Evolutionary conservation across 768 basidiomycete genomes (phyloP), one percentile per base, ranked within the genome.

Genomic region (Boletus reticuloceps): DNA sequence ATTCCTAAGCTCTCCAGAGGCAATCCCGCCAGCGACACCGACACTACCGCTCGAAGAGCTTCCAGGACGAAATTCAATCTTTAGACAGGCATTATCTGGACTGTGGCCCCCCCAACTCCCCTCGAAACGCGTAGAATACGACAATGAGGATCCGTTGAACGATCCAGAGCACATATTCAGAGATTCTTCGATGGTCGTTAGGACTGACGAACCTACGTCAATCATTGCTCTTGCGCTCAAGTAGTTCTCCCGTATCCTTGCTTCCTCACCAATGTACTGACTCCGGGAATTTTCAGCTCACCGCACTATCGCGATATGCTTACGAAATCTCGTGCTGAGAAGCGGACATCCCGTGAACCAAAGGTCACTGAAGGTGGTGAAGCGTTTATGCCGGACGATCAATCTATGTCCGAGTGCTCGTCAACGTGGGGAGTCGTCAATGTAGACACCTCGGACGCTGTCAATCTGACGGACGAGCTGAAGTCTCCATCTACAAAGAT

Each of bases 171-270:
- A 98, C 66, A 88, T 98, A 46, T 98, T 97, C 74, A 81, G 91
- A 37, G 95, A 96, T 65, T 94, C 92, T 16, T 86, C 89, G 3
- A 95, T 98, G 83, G 86, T 98, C 48, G 89, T 99, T 19, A 82
- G 96, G 19, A 94, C 94, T 19, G 94, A 98, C 69, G 97, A 99
- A 66, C 97, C 96, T 3, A 97, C 95, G 0, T 98, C 96, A 17
- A 97, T 98, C 65, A 94, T 98, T 59, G 95, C 97, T 8, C 85
- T 98, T 53, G 92, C 94, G 6, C 74, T 99, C 47, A 91, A 89
- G 92, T 93, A 64, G 64, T 83, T 72, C 9, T 41, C 16, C 48
- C 47, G 14, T 31, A n/a, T 20, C 19, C 19, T 50, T 38, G 20
- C 32, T 3, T 40, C 46, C 16, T 31, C 38, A 42, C 19, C 17